phyloP scores from a whole-genome alignment of 2,329 filamentous ascomycete species.

The Colletotrichum sp. region DNA sequence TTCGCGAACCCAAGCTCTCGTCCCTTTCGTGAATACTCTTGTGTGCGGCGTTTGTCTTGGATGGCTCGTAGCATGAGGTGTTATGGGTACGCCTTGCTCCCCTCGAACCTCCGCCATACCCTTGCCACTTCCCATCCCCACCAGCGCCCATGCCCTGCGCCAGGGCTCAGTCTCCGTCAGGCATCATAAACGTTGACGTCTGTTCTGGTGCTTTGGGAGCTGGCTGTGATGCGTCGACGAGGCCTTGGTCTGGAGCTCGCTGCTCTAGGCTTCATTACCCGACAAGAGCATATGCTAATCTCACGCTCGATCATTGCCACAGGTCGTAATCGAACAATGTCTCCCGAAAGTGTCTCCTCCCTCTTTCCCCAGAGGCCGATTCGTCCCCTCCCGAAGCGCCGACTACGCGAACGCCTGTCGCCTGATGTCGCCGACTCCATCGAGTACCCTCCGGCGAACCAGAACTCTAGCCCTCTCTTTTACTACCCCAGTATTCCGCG shows the following conservation, averaged over 20 bases:
- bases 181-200: background rate
- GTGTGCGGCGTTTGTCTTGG: slow-evolving; percentile 1
- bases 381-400: slow-evolving; percentile 86
- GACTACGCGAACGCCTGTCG: slow-evolving; percentile 85
- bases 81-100: slow-evolving; percentile 45
- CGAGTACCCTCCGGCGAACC: slow-evolving; percentile 78
- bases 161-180: background rate
- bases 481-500: slow-evolving; percentile 58
- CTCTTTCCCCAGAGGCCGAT: slow-evolving; percentile 91
- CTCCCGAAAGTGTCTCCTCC: slow-evolving; percentile 77
- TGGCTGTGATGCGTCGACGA: background rate
- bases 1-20: background rate
- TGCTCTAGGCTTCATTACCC: background rate
- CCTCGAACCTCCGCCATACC: slow-evolving; percentile 32
- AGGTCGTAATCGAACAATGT: slow-evolving; percentile 61
- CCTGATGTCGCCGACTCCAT: slow-evolving; percentile 84
- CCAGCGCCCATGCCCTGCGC: background rate
- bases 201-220: background rate
- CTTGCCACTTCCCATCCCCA: slow-evolving; percentile 18
- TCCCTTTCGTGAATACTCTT: slow-evolving; percentile 3
- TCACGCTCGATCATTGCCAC: slow-evolving; percentile 21
- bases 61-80: slow-evolving; percentile 33
- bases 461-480: slow-evolving; percentile 75
- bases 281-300: slow-evolving; percentile 4
- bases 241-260: background rate